Percentiles rank a stretch among this genome's conserved stretches.
phyloP scores from a whole-genome alignment of 306 rosid genomes.

The Cajanus cajan region DNA sequence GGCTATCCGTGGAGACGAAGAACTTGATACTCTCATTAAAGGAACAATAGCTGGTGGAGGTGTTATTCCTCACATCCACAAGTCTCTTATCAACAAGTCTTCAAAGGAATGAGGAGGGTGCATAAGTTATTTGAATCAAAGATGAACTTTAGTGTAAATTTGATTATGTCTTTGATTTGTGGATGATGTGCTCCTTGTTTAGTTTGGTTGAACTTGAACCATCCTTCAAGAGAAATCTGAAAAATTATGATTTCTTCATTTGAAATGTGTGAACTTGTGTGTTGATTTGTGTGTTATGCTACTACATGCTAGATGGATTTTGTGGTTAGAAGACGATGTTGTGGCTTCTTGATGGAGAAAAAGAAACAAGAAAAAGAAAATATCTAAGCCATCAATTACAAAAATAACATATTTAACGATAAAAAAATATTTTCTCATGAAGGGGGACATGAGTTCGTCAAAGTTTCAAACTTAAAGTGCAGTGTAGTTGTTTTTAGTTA shows the following conservation, averaged over 20 bases:
- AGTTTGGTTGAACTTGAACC: conserved; percentile 8
- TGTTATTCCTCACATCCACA: conserved; percentile 84
- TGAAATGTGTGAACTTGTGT: conserved; percentile 12
- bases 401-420: too few species aligned
- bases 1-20: conserved; percentile 79
- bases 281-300: not conserved
- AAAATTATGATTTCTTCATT: not conserved
- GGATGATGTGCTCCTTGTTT: conserved; percentile 22
- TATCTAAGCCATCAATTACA: too few species aligned
- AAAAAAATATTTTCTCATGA: too few species aligned
- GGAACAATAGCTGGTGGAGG: conserved; percentile 87
- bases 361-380: too few species aligned
- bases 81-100: conserved; percentile 75
- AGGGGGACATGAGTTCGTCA: too few species aligned
- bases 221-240: not conserved
- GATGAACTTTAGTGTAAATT: conserved; percentile 25
- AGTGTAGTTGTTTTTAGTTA: too few species aligned
- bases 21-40: conserved; percentile 74
- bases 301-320: not conserved
- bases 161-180: conserved; percentile 22
- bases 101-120: conserved; percentile 52
- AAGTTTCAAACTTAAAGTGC: too few species aligned
- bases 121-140: not conserved
- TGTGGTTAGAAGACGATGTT: too few species aligned
- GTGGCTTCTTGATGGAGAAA: too few species aligned